Conservation (phyloP, 306 rosid genomes). For the Fragaria iinumae region DNA sequence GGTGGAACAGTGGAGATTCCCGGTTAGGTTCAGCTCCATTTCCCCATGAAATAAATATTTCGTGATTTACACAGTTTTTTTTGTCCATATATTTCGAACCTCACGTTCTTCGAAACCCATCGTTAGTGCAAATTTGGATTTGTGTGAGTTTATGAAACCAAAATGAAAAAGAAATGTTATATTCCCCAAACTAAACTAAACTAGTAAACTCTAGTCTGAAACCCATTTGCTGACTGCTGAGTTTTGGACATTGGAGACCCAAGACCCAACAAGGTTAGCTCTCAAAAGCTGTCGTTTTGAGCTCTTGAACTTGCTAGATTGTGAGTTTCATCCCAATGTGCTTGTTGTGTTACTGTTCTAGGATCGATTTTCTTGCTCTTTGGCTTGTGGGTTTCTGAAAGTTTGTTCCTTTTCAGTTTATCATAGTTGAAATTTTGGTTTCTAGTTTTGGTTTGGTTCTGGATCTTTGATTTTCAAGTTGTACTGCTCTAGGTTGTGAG, state of each 20-base stretch:
- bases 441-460: not conserved
- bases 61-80: not conserved
- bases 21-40: constrained; percentile 4
- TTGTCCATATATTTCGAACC: not conserved
- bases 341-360: not conserved
- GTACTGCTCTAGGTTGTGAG: not conserved
- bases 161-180: not conserved
- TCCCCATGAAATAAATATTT: constrained; percentile 2
- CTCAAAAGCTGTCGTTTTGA: constrained; percentile 15
- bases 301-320: not conserved
- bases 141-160: not conserved
- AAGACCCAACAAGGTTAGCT: constrained; percentile 6
- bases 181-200: not conserved
- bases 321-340: constrained; percentile 13
- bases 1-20: constrained; percentile 17
- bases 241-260: not conserved
- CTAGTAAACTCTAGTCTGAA: not conserved
- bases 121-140: not conserved
- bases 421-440: not conserved
- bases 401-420: not conserved
- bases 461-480: not conserved
- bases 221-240: not conserved
- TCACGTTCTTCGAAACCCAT: constrained; percentile 2
- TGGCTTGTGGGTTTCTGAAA: constrained; percentile 10
- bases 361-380: constrained; percentile 12